phyloP scores from a whole-genome alignment of 306 rosid genomes.

The Ormosia emarginata region DNA sequence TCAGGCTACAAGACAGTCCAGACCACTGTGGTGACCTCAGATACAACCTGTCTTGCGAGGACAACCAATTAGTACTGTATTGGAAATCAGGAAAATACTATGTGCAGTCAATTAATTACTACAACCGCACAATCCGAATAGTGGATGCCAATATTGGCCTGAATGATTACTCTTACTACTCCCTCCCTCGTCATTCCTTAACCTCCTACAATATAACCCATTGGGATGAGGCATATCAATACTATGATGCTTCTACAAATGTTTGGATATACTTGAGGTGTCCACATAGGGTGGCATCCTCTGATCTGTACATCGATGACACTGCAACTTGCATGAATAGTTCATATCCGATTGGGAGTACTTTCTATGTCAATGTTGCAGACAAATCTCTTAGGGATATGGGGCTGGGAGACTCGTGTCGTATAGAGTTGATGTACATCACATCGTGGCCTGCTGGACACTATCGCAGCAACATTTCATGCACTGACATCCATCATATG shows the following conservation, averaged over 20 bases:
- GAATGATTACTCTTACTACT: neutral
- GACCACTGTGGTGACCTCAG: neutral
- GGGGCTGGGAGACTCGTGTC: neutral
- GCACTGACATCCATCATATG: neutral
- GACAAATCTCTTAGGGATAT: neutral
- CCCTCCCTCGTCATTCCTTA: slow-evolving; percentile 7
- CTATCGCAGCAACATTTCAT: neutral
- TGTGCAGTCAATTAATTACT: slow-evolving; percentile 25
- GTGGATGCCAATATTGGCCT: slow-evolving; percentile 4
- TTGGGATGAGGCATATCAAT: neutral
- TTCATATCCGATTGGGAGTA: neutral
- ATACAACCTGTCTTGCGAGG: neutral
- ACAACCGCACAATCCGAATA: slow-evolving; percentile 27
- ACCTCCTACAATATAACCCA: neutral
- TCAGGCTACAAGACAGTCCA: neutral
- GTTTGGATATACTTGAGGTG: neutral
- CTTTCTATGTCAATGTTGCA: neutral
- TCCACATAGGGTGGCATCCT: neutral
- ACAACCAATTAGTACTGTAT: neutral
- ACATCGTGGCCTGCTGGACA: neutral
- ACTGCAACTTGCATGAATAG: neutral
- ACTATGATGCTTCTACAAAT: neutral
- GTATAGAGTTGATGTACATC: neutral
- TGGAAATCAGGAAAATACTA: neutral
- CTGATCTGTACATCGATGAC: too few relatives aligned